phyloP scores from a whole-genome alignment of 73 alveolate species.

The Paramecium caudatum region DNA sequence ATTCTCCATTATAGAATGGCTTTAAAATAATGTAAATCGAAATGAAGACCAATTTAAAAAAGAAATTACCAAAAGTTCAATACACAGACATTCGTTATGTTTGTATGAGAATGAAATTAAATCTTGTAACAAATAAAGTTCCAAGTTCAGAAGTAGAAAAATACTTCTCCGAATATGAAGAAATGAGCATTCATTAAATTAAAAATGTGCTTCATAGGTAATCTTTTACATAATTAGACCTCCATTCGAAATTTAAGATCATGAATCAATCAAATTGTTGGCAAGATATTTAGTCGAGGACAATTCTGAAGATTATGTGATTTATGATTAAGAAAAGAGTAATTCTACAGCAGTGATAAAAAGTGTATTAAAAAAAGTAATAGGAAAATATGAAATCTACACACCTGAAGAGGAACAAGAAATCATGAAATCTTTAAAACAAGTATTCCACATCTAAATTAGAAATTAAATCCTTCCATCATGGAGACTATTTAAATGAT shows the following conservation, averaged over 20 bases:
- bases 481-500: conserved; percentile 57
- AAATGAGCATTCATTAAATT: not conserved
- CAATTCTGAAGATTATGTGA: conserved; percentile 57
- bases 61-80: conserved; percentile 53
- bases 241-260: conserved; percentile 44
- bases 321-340: conserved; percentile 42
- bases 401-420: conserved; percentile 21
- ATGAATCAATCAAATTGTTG: not conserved
- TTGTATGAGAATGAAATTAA: not conserved
- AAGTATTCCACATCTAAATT: not conserved
- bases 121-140: not conserved
- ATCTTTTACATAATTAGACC: not conserved
- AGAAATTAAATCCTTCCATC: conserved; percentile 57
- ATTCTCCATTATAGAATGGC: conserved; percentile 25
- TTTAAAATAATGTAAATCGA: conserved; percentile 24
- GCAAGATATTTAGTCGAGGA: conserved; percentile 53
- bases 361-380: conserved; percentile 11
- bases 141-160: not conserved
- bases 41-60: not conserved
- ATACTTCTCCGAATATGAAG: conserved; percentile 32
- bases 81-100: conserved; percentile 3
- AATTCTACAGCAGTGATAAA: conserved; percentile 12
- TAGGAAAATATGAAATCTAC: conserved; percentile 51
- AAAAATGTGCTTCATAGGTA: conserved; percentile 28
- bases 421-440: not conserved